Evolutionary conservation across 495 filamentous ascomycete genomes (phyloP).

Genomic region (Penicillium nucicola): DNA sequence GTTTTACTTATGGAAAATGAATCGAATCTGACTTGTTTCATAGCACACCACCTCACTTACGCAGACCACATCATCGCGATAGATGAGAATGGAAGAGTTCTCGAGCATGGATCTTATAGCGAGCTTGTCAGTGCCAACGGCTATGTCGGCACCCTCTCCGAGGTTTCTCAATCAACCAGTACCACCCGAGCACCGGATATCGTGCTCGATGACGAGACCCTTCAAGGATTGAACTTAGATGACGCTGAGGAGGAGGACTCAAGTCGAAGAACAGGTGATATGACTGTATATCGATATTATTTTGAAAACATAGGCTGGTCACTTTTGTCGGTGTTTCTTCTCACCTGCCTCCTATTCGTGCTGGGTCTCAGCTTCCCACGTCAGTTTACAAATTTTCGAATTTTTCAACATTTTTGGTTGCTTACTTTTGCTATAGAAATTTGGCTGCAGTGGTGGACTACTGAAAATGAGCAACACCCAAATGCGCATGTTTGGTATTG

Average conservation of each 20-base stretch:
- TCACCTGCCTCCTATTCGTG: constrained; percentile 25
- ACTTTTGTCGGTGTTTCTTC: constrained; percentile 20
- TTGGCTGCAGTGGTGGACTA: constrained; percentile 36
- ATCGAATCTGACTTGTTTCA: not conserved
- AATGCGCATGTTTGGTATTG: constrained; percentile 31
- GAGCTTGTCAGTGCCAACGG: constrained; percentile 7
- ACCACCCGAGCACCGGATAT: constrained; percentile 10
- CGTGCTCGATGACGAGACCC: constrained; percentile 17
- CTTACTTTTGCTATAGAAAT: constrained; percentile 13
- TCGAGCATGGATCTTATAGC: constrained; percentile 13
- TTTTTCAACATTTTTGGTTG: too few relatives aligned
- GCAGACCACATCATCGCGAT: constrained; percentile 23
- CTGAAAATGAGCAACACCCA: constrained; percentile 16
- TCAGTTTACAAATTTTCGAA: constrained; percentile 1
- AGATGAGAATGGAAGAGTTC: constrained; percentile 4
- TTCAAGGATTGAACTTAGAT: constrained; percentile 15
- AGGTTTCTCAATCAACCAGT: not conserved
- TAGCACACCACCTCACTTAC: constrained; percentile 20
- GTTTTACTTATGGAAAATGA: not conserved
- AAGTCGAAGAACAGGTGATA: constrained; percentile 33
- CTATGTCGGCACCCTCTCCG: constrained; percentile 2
- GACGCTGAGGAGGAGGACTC: constrained; percentile 13
- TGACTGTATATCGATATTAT: constrained; percentile 30
- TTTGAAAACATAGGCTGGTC: constrained; percentile 25
- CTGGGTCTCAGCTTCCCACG: constrained; percentile 18